Conservation (phyloP, 352 stramenopile species). For the Pythium aquatile region DNA sequence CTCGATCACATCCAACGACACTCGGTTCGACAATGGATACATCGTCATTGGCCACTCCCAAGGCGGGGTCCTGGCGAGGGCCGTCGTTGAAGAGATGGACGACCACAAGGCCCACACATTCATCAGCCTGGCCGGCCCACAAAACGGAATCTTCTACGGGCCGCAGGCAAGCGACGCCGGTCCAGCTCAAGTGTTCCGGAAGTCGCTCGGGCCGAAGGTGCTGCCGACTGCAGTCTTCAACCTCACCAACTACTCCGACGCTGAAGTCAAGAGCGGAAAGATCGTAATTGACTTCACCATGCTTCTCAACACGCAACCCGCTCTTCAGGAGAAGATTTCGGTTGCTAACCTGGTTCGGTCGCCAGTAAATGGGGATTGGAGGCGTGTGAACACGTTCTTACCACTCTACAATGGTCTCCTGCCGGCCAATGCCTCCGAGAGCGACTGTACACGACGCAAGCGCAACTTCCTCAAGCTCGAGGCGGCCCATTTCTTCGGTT, state of each 20-base stretch:
- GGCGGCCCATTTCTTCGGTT: slow-evolving; percentile 35
- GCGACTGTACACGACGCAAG: slow-evolving; percentile 29
- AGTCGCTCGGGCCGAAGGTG: slow-evolving; percentile 29
- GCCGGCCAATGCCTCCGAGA: slow-evolving; percentile 11
- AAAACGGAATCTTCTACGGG: slow-evolving; percentile 57
- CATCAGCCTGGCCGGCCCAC: slow-evolving; percentile 43
- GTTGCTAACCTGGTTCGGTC: slow-evolving; percentile 41
- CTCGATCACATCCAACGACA: slow-evolving; percentile 30
- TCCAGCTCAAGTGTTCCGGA: slow-evolving; percentile 36
- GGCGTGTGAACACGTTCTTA: slow-evolving; percentile 33
- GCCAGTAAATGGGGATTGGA: slow-evolving; percentile 25
- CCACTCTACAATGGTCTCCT: slow-evolving; percentile 41
- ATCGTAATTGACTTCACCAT: slow-evolving; percentile 36
- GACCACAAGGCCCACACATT: slow-evolving; percentile 47
- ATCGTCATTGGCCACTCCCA: slow-evolving; percentile 50
- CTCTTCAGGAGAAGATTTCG: slow-evolving; percentile 38
- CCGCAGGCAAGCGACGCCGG: slow-evolving; percentile 34
- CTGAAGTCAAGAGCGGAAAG: slow-evolving; percentile 28
- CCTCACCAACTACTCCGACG: slow-evolving; percentile 32
- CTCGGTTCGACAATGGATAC: slow-evolving; percentile 41
- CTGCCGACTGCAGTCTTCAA: slow-evolving; percentile 33
- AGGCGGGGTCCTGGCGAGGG: slow-evolving; percentile 37
- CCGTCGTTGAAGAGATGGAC: slow-evolving; percentile 54
- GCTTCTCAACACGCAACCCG: slow-evolving; percentile 27
- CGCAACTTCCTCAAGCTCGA: slow-evolving; percentile 27